Evolutionary conservation across 805 yeast genomes (phyloP).

Genomic region (Kurtzmaniella cleridarum): DNA sequence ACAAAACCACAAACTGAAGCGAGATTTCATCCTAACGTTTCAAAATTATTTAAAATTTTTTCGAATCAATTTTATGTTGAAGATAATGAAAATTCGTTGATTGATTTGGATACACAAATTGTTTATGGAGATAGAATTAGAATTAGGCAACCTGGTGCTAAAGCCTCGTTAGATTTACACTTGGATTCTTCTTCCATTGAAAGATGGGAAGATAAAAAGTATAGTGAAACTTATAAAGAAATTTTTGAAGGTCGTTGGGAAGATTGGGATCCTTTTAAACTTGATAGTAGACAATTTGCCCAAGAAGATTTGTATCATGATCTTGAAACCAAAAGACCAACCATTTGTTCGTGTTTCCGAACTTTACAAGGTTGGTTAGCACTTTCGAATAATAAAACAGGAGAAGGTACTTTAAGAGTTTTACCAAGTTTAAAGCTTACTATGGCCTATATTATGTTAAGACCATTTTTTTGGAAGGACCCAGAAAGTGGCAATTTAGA

Average conservation of each 20-base stretch:
- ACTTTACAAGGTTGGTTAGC: conserved; percentile 44
- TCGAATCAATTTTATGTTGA: conserved; percentile 10
- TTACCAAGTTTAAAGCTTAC: conserved; percentile 29
- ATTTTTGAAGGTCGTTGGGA: conserved; percentile 40
- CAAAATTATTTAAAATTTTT: conserved; percentile 19
- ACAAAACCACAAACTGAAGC: conserved; percentile 33
- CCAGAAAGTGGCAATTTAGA: conserved; percentile 12
- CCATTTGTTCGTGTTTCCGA: conserved; percentile 31
- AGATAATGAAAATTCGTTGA: conserved; percentile 13
- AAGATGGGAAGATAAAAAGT: conserved; percentile 41
- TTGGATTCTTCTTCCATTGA: conserved; percentile 37
- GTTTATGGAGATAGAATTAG: conserved; percentile 39
- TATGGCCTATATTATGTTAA: conserved; percentile 32
- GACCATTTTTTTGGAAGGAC: conserved; percentile 32
- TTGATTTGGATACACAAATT: conserved; percentile 27
- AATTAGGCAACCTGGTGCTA: conserved; percentile 33
- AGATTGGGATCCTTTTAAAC: conserved; percentile 35
- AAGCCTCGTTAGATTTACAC: conserved; percentile 32
- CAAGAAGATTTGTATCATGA: conserved; percentile 26
- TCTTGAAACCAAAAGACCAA: conserved; percentile 6
- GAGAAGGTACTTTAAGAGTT: conserved; percentile 37
- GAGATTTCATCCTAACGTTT: conserved; percentile 30
- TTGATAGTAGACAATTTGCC: conserved; percentile 28
- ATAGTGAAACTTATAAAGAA: conserved; percentile 27
- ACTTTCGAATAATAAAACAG: conserved; percentile 26